These are phyloP conservation scores for Hondaea fermentalgiana DNA, from an alignment of 108 stramenopile genomes.

Conservation along the genomic window DNA sequence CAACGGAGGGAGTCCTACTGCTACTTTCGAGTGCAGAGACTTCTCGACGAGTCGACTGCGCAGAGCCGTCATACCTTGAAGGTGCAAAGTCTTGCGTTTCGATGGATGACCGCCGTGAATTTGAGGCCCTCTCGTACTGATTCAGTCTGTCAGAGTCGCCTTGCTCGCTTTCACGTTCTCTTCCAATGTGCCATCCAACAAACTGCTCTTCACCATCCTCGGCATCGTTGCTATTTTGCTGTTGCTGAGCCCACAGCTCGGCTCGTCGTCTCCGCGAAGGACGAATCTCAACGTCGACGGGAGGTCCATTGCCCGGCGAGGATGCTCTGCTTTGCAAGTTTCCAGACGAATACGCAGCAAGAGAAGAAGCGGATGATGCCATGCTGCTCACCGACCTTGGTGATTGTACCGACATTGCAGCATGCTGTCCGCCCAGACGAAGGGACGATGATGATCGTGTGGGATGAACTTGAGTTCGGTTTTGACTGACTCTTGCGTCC, in stretches of 20 bases:
- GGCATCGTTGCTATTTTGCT: neutral
- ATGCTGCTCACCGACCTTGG: no score
- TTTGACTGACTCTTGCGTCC: no score
- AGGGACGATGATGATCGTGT: no score
- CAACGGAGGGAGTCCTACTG: neutral
- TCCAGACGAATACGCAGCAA: neutral
- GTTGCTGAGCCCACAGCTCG: neutral
- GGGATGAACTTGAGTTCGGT: no score
- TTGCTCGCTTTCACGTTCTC: neutral
- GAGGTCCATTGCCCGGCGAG: neutral
- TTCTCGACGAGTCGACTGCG: no score
- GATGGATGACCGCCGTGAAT: neutral
- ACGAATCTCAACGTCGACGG: neutral
- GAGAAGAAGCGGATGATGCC: no score
- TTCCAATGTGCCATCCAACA: neutral
- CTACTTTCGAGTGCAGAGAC: no score
- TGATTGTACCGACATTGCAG: no score
- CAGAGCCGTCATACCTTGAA: no score
- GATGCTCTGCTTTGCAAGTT: neutral
- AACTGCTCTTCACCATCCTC: neutral
- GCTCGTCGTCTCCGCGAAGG: neutral
- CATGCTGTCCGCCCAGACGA: no score
- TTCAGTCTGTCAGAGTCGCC: neutral
- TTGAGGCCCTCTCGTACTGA: neutral
- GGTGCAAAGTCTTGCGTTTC: no score